These are phyloP conservation scores for Phyllosticta citriasiana DNA, from an alignment of 2,329 filamentous ascomycete species.

Conservation along the genomic window DNA sequence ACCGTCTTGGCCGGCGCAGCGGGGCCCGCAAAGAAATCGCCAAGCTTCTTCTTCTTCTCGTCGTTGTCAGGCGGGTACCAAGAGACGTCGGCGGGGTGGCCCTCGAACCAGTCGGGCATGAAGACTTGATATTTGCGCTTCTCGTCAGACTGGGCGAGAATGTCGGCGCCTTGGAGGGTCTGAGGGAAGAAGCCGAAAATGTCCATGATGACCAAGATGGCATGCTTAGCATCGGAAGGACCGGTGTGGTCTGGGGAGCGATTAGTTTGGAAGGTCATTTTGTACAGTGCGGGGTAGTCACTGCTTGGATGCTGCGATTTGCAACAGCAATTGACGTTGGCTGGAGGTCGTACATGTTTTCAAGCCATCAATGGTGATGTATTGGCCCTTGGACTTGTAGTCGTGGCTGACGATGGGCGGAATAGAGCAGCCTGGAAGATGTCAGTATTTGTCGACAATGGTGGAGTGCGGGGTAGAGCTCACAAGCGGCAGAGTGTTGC, in stretches of 20 bases:
- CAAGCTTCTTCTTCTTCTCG: constrained; percentile 50
- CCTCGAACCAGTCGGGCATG: constrained; percentile 87
- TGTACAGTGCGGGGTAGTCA: constrained; percentile 1
- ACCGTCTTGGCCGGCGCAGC: constrained; percentile 50
- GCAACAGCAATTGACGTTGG: background rate
- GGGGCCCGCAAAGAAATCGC: constrained; percentile 47
- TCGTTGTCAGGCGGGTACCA: constrained; percentile 52
- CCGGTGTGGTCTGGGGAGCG: constrained; percentile 42
- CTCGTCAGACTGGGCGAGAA: constrained; percentile 54
- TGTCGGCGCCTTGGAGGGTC: constrained; percentile 54
- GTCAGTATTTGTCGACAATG: background rate
- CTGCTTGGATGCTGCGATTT: background rate
- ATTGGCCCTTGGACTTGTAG: constrained; percentile 50
- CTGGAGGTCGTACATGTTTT: constrained; percentile 44
- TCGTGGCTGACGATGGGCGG: constrained; percentile 38
- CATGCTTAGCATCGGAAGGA: constrained; percentile 44
- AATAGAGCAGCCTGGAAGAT: constrained; percentile 35
- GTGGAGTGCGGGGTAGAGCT: constrained; percentile 1
- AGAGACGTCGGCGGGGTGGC: constrained; percentile 53
- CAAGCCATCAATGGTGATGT: constrained; percentile 48
- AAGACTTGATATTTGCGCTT: constrained; percentile 69
- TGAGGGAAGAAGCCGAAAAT: constrained; percentile 57
- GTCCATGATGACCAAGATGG: constrained; percentile 50
- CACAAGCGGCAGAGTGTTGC: constrained; percentile 10
- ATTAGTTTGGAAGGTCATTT: background rate